Percentiles rank a stretch among this genome's conserved stretches.
phyloP scores from a whole-genome alignment of 108 stramenopile species.

The Nitzschia sp. region DNA sequence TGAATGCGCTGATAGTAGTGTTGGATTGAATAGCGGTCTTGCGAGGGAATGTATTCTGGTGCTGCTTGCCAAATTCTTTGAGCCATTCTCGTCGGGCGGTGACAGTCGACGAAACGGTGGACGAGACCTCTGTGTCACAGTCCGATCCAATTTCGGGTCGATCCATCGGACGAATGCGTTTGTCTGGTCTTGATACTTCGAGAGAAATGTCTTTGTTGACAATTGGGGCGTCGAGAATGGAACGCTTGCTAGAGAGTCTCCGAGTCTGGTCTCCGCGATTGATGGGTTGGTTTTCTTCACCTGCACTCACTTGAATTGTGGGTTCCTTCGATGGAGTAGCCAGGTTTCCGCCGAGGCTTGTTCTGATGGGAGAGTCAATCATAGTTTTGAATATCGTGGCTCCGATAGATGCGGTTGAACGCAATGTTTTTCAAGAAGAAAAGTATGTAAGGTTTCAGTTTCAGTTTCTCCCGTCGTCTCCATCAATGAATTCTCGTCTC shows the following conservation, averaged over 20 bases:
- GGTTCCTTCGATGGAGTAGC: conserved; percentile 7
- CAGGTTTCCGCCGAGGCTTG: background rate
- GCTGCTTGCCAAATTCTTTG: conserved; percentile 49
- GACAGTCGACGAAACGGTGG: conserved; percentile 44
- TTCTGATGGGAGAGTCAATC: conserved; percentile 5
- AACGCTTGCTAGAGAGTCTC: conserved; percentile 5
- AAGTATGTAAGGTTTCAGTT: no score
- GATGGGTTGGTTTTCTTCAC: conserved; percentile 18
- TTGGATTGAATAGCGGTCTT: background rate
- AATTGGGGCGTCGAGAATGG: background rate
- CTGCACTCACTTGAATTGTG: conserved; percentile 1
- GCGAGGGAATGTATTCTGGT: conserved; percentile 14
- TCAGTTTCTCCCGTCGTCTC: no score
- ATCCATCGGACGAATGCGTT: conserved; percentile 1
- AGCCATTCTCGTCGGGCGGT: conserved; percentile 42
- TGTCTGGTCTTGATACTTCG: conserved; percentile 10
- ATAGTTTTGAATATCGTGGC: conserved; percentile 4
- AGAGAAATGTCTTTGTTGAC: conserved; percentile 5
- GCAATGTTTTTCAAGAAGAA: no score
- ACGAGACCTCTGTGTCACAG: conserved; percentile 11
- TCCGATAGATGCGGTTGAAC: no score
- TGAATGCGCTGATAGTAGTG: conserved; percentile 8
- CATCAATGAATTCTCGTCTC: no score
- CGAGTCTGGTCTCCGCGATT: background rate
- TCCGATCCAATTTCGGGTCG: background rate